phyloP scores from a whole-genome alignment of 768 basidiomycete genomes.

The Lactarius hengduanensis region DNA sequence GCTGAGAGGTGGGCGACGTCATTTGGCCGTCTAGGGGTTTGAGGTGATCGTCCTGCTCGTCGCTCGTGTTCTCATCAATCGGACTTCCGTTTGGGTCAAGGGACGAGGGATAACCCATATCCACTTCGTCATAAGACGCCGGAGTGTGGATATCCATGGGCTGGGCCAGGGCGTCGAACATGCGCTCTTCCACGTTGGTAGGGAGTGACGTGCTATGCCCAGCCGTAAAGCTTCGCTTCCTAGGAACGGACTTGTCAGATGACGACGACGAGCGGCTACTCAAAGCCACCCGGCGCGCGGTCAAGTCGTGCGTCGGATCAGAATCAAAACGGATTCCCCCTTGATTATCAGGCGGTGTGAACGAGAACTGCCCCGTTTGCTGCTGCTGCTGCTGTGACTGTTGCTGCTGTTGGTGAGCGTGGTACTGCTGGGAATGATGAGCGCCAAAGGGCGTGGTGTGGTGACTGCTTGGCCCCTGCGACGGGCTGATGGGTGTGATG shows the following conservation, averaged over 20 bases:
- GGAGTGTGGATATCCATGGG: constrained; percentile 36
- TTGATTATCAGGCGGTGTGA: constrained; percentile 41
- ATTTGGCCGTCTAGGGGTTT: constrained; percentile 35
- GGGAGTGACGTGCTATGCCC: constrained; percentile 37
- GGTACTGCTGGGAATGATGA: constrained; percentile 43
- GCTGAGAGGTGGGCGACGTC: constrained; percentile 22
- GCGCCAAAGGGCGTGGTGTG: constrained; percentile 43
- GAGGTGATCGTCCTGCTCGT: constrained; percentile 39
- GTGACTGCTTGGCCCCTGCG: constrained; percentile 41
- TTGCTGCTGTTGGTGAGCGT: constrained; percentile 19
- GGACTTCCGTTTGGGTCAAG: constrained; percentile 52
- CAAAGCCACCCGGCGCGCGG: constrained; percentile 40
- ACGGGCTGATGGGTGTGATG: constrained; percentile 61
- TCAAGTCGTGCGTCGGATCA: constrained; percentile 31
- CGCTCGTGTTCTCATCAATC: constrained; percentile 39
- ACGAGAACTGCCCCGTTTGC: constrained; percentile 45
- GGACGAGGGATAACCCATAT: constrained; percentile 44
- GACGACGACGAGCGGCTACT: constrained; percentile 44
- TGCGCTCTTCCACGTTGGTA: constrained; percentile 36
- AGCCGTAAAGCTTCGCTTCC: constrained; percentile 64
- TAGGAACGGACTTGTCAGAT: constrained; percentile 57
- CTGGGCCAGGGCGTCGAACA: constrained; percentile 37
- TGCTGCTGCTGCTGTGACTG: constrained; percentile 40
- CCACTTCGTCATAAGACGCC: constrained; percentile 57
- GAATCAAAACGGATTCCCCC: constrained; percentile 37